phyloP scores from a whole-genome alignment of 2,329 filamentous ascomycete genomes.

The Xenoacremonium recifei region DNA sequence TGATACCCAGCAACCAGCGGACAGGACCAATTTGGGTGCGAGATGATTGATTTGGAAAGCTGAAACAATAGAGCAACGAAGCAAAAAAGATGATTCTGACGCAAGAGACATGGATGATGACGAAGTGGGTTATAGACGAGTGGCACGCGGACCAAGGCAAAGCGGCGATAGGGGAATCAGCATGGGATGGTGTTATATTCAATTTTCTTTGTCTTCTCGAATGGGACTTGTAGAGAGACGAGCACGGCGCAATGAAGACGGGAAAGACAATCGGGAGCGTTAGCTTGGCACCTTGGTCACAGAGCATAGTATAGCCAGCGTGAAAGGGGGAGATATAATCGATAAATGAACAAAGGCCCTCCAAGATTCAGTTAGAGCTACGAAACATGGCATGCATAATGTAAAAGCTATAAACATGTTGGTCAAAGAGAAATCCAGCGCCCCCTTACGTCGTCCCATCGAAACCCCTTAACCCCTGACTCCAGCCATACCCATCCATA shows the following conservation, averaged over 20 bases:
- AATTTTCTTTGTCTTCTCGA: too few species aligned
- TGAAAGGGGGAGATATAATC: too few species aligned
- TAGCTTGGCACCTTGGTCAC: too few species aligned
- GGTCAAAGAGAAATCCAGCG: too few species aligned
- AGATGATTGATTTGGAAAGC: conserved; percentile 12
- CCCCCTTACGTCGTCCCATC: too few species aligned
- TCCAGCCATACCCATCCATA: too few species aligned
- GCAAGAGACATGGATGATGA: background rate
- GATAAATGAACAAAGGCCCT: too few species aligned
- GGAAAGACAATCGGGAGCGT: background rate
- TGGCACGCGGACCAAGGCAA: background rate
- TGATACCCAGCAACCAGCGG: conserved; percentile 21
- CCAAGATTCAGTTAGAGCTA: too few species aligned
- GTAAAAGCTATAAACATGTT: too few species aligned
- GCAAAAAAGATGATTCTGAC: conserved; percentile 2
- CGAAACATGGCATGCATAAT: too few species aligned
- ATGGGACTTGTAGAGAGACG: background rate
- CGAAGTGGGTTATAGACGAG: background rate
- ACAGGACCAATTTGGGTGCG: conserved; percentile 16
- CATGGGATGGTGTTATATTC: background rate
- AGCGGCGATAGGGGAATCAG: background rate
- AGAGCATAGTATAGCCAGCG: too few species aligned
- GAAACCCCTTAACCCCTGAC: too few species aligned
- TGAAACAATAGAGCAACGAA: conserved; percentile 1
- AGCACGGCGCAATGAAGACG: background rate